These are phyloP conservation scores for Paramecium tetraurelia DNA, from an alignment of 73 alveolate species.

Conservation along the genomic window DNA sequence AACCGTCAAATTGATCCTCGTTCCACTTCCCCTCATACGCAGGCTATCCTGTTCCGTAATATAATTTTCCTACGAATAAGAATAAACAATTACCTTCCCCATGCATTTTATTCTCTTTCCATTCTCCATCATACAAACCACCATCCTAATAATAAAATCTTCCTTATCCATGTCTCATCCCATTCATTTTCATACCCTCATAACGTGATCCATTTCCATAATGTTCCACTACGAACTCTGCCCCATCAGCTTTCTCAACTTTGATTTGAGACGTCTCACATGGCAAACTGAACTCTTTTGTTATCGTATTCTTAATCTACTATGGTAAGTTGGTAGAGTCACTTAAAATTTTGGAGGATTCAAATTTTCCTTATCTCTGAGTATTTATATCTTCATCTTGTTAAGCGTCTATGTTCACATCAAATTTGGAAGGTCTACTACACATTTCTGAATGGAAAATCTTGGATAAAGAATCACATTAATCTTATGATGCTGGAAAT, in stretches of 20 bases:
- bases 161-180: constrained; percentile 63
- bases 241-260: background rate
- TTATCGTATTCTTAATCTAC: background rate
- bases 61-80: background rate
- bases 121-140: constrained; percentile 63
- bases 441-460: background rate
- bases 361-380: background rate
- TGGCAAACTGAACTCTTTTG: constrained; percentile 3
- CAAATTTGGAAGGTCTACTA: background rate
- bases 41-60: constrained; percentile 60
- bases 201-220: constrained; percentile 55
- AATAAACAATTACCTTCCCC: constrained; percentile 38
- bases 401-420: background rate
- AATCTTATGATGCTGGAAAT: background rate
- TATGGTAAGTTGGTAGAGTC: background rate
- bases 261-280: background rate
- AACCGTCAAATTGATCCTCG: constrained; percentile 54
- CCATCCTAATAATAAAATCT: constrained; percentile 62
- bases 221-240: constrained; percentile 51
- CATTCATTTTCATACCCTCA: constrained; percentile 57
- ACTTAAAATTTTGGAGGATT: background rate
- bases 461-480: background rate
- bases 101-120: constrained; percentile 63
- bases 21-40: constrained; percentile 64
- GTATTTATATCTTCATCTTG: background rate